Percentiles rank a stretch among this genome's conserved stretches.
phyloP scores from a whole-genome alignment of 2,329 filamentous ascomycete species.

The Calonectria honghensis region DNA sequence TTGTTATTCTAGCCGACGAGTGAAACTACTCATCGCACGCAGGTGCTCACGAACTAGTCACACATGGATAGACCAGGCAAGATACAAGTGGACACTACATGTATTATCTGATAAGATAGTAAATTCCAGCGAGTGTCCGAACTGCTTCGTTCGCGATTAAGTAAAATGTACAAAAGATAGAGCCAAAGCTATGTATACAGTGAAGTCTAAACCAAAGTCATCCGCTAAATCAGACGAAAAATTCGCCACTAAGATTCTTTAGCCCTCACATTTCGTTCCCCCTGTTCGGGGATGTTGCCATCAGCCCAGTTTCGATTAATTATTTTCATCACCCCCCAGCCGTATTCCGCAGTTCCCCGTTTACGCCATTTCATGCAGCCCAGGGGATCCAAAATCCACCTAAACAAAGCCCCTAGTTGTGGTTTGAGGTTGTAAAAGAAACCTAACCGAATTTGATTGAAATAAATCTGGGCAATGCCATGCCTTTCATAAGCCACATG shows the following conservation, averaged over 20 bases:
- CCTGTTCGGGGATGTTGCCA: constrained; percentile 22
- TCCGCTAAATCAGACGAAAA: constrained; percentile 37
- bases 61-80: background rate
- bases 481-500: constrained; percentile 33
- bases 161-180: constrained; percentile 48
- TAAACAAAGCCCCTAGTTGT: constrained; percentile 49
- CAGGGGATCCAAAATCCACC: constrained; percentile 46
- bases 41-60: no score
- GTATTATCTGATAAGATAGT: constrained; percentile 31
- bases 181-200: constrained; percentile 40
- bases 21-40: no score
- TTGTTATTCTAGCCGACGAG: no score
- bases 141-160: constrained; percentile 53
- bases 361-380: constrained; percentile 57
- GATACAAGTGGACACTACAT: no score
- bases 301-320: constrained; percentile 45
- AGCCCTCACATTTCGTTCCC: constrained; percentile 25
- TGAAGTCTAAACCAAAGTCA: constrained; percentile 42
- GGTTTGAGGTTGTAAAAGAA: constrained; percentile 35
- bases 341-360: constrained; percentile 48
- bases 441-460: constrained; percentile 44
- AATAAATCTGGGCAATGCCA: constrained; percentile 36
- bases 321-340: constrained; percentile 47
- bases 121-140: constrained; percentile 51
- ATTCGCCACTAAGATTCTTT: constrained; percentile 38